Evolutionary conservation across 331 rosid species (phyloP).

Genomic region (Quercus lobata): DNA sequence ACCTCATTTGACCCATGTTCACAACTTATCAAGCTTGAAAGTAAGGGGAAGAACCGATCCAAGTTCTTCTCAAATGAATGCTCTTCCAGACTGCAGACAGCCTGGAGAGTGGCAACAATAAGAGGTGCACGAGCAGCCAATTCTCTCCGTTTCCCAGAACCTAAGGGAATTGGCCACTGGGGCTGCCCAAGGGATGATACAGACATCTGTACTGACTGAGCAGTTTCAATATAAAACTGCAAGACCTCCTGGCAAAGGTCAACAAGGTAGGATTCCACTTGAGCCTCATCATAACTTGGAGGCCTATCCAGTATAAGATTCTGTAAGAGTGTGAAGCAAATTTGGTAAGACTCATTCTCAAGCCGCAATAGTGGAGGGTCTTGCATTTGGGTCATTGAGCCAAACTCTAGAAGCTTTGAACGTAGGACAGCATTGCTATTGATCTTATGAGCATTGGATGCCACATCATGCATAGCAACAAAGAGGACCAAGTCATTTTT

Average conservation of each 20-base stretch:
- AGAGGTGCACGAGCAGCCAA: slow-evolving; percentile 90
- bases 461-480: slow-evolving; percentile 70
- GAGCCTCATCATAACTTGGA: slow-evolving; percentile 46
- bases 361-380: slow-evolving; percentile 96
- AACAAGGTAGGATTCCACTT: slow-evolving; percentile 71
- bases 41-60: slow-evolving; percentile 71
- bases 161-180: slow-evolving; percentile 81
- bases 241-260: slow-evolving; percentile 76
- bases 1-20: slow-evolving; percentile 93
- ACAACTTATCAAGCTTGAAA: slow-evolving; percentile 80
- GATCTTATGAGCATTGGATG: slow-evolving; percentile 75
- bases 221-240: slow-evolving; percentile 66
- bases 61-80: slow-evolving; percentile 70
- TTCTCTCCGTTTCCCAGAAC: slow-evolving; percentile 83
- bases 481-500: slow-evolving; percentile 61
- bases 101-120: slow-evolving; percentile 85
- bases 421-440: slow-evolving; percentile 53
- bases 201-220: slow-evolving; percentile 40
- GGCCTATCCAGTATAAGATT: slow-evolving; percentile 77
- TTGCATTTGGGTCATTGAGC: slow-evolving; percentile 93
- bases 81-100: slow-evolving; percentile 71
- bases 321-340: slow-evolving; percentile 82
- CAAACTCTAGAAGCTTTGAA: slow-evolving; percentile 86
- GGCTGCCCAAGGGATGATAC: slow-evolving; percentile 54
- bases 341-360: slow-evolving; percentile 90